Conservation (phyloP, 495 filamentous ascomycete species). For the Penicillium psychrofluorescens region DNA sequence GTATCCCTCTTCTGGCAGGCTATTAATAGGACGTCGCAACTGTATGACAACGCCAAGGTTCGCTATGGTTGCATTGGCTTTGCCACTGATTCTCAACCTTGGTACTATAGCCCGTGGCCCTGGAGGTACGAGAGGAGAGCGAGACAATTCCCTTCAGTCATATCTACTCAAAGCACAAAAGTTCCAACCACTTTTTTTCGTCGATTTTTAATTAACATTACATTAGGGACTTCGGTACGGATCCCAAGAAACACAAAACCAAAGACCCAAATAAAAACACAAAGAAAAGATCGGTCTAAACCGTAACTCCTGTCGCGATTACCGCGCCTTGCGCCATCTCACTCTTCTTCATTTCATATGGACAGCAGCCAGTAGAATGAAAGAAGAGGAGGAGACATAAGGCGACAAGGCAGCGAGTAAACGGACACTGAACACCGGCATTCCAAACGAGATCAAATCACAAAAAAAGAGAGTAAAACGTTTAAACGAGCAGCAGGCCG, state of each 20-base stretch:
- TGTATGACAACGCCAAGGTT: no score
- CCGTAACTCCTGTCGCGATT: neutral
- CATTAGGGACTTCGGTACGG: neutral
- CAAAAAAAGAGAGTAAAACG: neutral
- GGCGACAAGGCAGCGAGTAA: neutral
- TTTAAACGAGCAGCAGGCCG: constrained; percentile 22
- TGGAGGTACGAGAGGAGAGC: no score
- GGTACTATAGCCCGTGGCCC: no score
- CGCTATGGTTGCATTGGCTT: no score
- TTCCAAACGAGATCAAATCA: neutral
- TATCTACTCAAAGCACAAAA: neutral
- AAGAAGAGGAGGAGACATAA: neutral
- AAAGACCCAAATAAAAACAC: neutral
- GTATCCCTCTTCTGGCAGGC: no score
- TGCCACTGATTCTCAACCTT: no score
- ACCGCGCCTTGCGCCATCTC: neutral
- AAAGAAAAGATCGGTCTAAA: neutral
- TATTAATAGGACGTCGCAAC: no score
- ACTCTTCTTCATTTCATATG: neutral
- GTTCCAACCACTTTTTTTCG: neutral
- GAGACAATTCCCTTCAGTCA: neutral
- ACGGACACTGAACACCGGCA: constrained; percentile 4
- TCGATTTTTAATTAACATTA: neutral
- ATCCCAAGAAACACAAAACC: no score
- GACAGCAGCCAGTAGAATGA: constrained; percentile 11